A percentile compares a stretch with the other conserved stretches of the same genome.
phyloP scores from a whole-genome alignment of 140 eudicot genomes.

The Ambrosia hybrid region DNA sequence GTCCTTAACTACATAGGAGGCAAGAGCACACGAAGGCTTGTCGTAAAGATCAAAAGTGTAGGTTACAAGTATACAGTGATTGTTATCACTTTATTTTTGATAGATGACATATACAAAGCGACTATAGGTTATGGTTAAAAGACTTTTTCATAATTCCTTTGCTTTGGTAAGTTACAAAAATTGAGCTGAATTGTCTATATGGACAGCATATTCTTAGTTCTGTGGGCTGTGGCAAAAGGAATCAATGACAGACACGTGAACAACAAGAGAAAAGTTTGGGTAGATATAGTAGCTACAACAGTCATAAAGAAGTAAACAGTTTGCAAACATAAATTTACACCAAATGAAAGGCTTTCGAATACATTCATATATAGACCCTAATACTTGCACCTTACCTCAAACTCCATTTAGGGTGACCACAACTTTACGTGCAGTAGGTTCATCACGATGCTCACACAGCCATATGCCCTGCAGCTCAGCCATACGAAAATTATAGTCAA shows the following conservation, averaged over 20 bases:
- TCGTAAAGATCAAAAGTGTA: background rate
- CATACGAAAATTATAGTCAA: constrained; percentile 10
- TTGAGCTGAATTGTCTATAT: background rate
- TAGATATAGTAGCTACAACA: background rate
- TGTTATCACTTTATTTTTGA: background rate
- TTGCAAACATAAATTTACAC: background rate
- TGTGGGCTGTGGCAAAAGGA: background rate
- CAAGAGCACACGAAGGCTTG: too few relatives aligned
- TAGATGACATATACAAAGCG: background rate
- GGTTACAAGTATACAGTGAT: background rate
- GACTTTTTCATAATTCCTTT: background rate
- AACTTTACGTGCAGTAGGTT: constrained; percentile 77
- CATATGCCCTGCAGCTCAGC: constrained; percentile 79
- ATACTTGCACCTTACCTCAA: constrained; percentile 35
- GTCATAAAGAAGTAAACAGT: background rate
- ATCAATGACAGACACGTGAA: too few relatives aligned
- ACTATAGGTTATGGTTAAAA: background rate
- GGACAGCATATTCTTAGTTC: background rate
- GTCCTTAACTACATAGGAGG: too few relatives aligned
- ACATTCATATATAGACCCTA: background rate
- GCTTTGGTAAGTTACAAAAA: background rate
- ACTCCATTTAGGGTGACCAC: constrained; percentile 93
- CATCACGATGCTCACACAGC: constrained; percentile 98
- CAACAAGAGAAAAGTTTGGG: too few relatives aligned
- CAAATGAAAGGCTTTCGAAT: background rate